Evolutionary conservation across 305 asterid genomes (phyloP).

Genomic region (Stenogyne calaminthoides): DNA sequence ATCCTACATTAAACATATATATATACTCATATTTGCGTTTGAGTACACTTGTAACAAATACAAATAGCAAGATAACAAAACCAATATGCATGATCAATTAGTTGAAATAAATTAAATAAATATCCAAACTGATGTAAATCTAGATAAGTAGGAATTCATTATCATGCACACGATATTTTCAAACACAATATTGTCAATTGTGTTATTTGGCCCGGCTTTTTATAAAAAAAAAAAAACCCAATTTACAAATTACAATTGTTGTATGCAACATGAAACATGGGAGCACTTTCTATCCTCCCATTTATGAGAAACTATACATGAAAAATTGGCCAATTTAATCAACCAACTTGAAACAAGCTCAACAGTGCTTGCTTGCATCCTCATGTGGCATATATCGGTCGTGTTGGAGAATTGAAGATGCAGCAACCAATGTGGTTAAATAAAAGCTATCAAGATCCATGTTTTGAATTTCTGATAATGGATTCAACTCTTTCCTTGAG

Average conservation of each 20-base stretch:
- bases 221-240: background rate
- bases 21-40: background rate
- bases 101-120: background rate
- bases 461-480: constrained; percentile 49
- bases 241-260: constrained; percentile 28
- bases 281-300: background rate
- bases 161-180: background rate
- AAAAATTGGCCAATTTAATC: background rate
- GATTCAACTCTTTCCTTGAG: constrained; percentile 56
- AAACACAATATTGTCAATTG: background rate
- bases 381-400: constrained; percentile 17
- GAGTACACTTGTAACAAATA: background rate
- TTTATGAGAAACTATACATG: constrained; percentile 21
- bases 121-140: background rate
- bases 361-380: background rate
- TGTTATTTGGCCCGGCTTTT: background rate
- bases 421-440: constrained; percentile 21
- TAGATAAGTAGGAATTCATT: background rate
- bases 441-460: constrained; percentile 34
- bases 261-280: background rate
- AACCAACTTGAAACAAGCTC: constrained; percentile 12
- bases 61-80: background rate
- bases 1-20: background rate
- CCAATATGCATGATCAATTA: background rate
- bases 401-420: background rate